A percentile compares a stretch with the other conserved stretches of the same genome.
Conservation (phyloP, 108 stramenopile genomes). For the Skeletonema menzelii region DNA sequence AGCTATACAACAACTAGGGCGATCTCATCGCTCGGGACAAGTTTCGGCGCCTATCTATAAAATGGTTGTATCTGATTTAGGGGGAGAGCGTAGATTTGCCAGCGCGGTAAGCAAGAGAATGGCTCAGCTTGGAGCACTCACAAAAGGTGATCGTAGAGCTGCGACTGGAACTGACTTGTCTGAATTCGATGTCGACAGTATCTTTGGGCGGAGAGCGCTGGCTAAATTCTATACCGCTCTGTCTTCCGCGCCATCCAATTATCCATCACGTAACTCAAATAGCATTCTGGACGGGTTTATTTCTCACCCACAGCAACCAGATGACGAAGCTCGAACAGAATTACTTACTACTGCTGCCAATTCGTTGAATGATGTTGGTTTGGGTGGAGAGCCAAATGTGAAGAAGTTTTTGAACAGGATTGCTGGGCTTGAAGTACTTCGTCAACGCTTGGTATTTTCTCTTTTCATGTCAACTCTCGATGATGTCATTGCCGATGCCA, state of each 20-base stretch:
- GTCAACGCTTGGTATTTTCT: slow-evolving; percentile 58
- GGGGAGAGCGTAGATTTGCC: slow-evolving; percentile 83
- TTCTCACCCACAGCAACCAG: neutral
- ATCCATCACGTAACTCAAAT: slow-evolving; percentile 28
- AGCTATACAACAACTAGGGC: slow-evolving; percentile 87
- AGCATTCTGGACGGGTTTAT: slow-evolving; percentile 50
- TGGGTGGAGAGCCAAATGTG: slow-evolving; percentile 43
- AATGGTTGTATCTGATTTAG: slow-evolving; percentile 64
- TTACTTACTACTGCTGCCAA: slow-evolving; percentile 16
- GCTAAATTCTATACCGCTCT: slow-evolving; percentile 32
- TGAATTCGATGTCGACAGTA: slow-evolving; percentile 54
- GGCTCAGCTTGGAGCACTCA: slow-evolving; percentile 77
- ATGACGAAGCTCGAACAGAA: slow-evolving; percentile 14
- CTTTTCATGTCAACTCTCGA: slow-evolving; percentile 60
- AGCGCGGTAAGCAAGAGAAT: slow-evolving; percentile 80
- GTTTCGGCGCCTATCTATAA: slow-evolving; percentile 65
- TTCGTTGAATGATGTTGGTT: slow-evolving; percentile 42
- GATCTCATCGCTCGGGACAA: slow-evolving; percentile 82
- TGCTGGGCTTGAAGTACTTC: slow-evolving; percentile 52
- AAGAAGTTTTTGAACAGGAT: slow-evolving; percentile 64
- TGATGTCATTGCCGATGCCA: slow-evolving; percentile 56
- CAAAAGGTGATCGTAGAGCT: slow-evolving; percentile 79
- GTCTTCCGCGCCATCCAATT: slow-evolving; percentile 5
- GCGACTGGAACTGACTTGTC: slow-evolving; percentile 53
- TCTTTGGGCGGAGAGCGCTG: slow-evolving; percentile 45